Evolutionary conservation across 768 basidiomycete genomes (phyloP).

Genomic region (Kwoniella heveanensis): DNA sequence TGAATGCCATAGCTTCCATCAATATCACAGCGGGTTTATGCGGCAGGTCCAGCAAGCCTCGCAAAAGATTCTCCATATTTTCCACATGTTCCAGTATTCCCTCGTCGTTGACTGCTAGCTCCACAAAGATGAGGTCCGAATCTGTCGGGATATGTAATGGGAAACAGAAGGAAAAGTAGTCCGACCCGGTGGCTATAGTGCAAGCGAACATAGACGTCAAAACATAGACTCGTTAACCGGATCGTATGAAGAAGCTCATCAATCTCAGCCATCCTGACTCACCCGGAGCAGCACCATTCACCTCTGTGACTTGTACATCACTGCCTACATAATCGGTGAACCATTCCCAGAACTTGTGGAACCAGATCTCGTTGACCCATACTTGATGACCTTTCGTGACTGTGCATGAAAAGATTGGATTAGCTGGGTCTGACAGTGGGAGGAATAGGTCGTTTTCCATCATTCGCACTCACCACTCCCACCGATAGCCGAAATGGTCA

Average conservation of each 20-base stretch:
- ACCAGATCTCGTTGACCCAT: constrained; percentile 44
- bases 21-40: constrained; percentile 52
- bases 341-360: constrained; percentile 49
- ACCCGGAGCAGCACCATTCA: constrained; percentile 55
- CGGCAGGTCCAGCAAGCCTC: constrained; percentile 49
- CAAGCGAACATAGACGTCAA: background rate
- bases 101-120: constrained; percentile 56
- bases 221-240: too few species aligned
- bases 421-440: too few species aligned
- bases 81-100: constrained; percentile 50
- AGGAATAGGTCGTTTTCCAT: too few species aligned
- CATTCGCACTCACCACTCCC: constrained; percentile 43
- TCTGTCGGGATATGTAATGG: constrained; percentile 50
- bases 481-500: constrained; percentile 47
- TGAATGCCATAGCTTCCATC: constrained; percentile 53
- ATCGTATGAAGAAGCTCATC: too few species aligned
- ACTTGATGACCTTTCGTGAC: constrained; percentile 54
- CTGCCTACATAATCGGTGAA: constrained; percentile 35
- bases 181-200: constrained; percentile 47
- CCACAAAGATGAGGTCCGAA: constrained; percentile 53
- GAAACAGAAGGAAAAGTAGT: constrained; percentile 55
- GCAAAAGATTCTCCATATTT: constrained; percentile 56
- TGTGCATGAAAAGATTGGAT: constrained; percentile 1
- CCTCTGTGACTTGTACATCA: constrained; percentile 26
- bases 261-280: too few species aligned